Conservation (phyloP, 2,329 filamentous ascomycete genomes). For the Sclerotinia subarctica region DNA sequence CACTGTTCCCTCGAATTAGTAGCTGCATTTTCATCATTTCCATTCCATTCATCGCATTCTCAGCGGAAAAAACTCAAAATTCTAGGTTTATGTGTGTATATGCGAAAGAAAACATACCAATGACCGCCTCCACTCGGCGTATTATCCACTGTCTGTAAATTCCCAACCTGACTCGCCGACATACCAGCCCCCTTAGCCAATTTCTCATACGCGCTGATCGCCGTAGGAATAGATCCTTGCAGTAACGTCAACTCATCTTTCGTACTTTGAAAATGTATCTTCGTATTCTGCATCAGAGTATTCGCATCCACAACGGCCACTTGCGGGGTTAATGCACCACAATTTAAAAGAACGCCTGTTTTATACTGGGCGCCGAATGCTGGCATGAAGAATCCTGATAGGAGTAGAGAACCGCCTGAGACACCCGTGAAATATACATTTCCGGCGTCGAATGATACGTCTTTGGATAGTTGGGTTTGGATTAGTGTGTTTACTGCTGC, state of each 20-base stretch:
- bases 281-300: slow-evolving; percentile 45
- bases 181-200: slow-evolving; percentile 46
- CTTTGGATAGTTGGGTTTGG: slow-evolving; percentile 47
- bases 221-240: slow-evolving; percentile 49
- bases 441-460: slow-evolving; percentile 51
- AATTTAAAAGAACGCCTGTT: slow-evolving; percentile 53
- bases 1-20: slow-evolving; percentile 37
- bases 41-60: no score
- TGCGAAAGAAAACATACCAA: slow-evolving; percentile 34
- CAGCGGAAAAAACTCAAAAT: neutral
- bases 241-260: slow-evolving; percentile 47
- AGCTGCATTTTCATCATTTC: neutral
- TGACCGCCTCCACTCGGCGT: slow-evolving; percentile 54
- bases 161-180: slow-evolving; percentile 45
- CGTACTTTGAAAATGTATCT: slow-evolving; percentile 56
- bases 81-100: no score
- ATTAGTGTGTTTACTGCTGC: slow-evolving; percentile 54
- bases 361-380: slow-evolving; percentile 41
- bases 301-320: slow-evolving; percentile 47
- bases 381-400: slow-evolving; percentile 57
- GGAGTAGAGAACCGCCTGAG: slow-evolving; percentile 51
- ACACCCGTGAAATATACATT: slow-evolving; percentile 58
- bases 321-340: slow-evolving; percentile 53
- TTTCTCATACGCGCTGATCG: slow-evolving; percentile 51
- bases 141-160: slow-evolving; percentile 56